phyloP scores from a whole-genome alignment of 164 flowering plant genomes.

The Liquidambar formosana region DNA sequence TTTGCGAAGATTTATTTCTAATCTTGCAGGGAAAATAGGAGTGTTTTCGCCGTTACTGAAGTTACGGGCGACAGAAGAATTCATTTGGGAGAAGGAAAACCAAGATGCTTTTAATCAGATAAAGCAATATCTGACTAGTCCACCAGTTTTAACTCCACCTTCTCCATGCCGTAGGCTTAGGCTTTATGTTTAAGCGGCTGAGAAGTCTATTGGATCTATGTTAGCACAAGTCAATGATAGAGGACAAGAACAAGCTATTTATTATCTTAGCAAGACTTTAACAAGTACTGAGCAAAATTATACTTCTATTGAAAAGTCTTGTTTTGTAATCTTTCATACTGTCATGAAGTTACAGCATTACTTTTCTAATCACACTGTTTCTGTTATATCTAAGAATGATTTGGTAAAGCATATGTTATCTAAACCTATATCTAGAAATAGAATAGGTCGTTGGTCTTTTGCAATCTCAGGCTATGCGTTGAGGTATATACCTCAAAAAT shows the following conservation, averaged over 20 bases:
- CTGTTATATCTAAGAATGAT: too few relatives aligned
- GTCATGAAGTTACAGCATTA: too few relatives aligned
- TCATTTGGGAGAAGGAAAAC: neutral
- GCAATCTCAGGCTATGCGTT: too few relatives aligned
- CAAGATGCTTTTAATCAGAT: neutral
- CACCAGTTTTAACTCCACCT: neutral
- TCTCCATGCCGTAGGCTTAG: too few relatives aligned
- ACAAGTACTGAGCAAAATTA: neutral
- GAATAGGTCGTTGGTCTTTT: too few relatives aligned
- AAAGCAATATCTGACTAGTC: neutral
- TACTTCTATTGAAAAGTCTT: neutral
- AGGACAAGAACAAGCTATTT: neutral
- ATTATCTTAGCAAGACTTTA: neutral
- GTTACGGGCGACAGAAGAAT: neutral
- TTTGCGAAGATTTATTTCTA: neutral
- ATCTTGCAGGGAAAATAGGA: neutral
- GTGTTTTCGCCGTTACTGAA: neutral
- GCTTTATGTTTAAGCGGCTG: too few relatives aligned
- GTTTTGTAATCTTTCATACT: neutral
- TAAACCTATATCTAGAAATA: too few relatives aligned
- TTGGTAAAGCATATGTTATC: too few relatives aligned
- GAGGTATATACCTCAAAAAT: too few relatives aligned
- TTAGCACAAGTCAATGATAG: too few relatives aligned
- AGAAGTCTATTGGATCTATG: too few relatives aligned
- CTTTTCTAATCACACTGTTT: too few relatives aligned